These are phyloP conservation scores for Pichia sp. DNA, from an alignment of 1,139 yeast species.

Conservation along the genomic window DNA sequence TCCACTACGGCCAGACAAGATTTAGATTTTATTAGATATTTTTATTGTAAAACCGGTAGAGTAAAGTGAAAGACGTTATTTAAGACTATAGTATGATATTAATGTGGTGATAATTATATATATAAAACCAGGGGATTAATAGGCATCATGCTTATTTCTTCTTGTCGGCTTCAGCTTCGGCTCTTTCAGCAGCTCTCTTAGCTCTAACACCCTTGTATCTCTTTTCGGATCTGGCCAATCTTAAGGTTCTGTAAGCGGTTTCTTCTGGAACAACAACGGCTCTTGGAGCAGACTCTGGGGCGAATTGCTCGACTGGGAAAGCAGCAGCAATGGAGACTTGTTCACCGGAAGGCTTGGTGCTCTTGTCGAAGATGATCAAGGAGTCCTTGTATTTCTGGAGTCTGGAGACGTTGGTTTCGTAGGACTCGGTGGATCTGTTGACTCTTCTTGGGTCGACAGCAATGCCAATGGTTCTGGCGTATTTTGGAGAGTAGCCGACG, in stretches of 20 bases:
- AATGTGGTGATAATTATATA: slow-evolving; percentile 3
- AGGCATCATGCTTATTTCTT: slow-evolving; percentile 60
- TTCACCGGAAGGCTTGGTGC: slow-evolving; percentile 62
- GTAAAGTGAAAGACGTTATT: slow-evolving; percentile 1
- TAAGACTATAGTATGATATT: background rate
- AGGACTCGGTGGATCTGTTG: slow-evolving; percentile 95
- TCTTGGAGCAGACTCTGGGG: slow-evolving; percentile 74
- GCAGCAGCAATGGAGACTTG: slow-evolving; percentile 77
- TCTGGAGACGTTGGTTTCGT: slow-evolving; percentile 93
- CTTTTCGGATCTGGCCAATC: slow-evolving; percentile 92
- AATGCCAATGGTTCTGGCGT: slow-evolving; percentile 97
- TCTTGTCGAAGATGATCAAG: slow-evolving; percentile 92
- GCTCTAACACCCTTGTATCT: slow-evolving; percentile 93
- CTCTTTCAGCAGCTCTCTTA: slow-evolving; percentile 94
- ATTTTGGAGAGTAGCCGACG: slow-evolving; percentile 90
- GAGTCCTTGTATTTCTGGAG: slow-evolving; percentile 94
- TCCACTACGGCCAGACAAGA: background rate
- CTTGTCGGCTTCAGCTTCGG: slow-evolving; percentile 99
- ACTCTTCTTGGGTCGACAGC: slow-evolving; percentile 99
- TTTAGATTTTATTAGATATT: background rate
- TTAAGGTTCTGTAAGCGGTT: slow-evolving; percentile 93
- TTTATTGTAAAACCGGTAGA: slow-evolving; percentile 1
- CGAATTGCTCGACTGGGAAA: slow-evolving; percentile 88
- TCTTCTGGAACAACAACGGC: slow-evolving; percentile 83
- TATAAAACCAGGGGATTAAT: slow-evolving; percentile 7